Evolutionary conservation across 1,284 basidiomycete genomes (phyloP).

Genomic region (Pseudozyma sp.): DNA sequence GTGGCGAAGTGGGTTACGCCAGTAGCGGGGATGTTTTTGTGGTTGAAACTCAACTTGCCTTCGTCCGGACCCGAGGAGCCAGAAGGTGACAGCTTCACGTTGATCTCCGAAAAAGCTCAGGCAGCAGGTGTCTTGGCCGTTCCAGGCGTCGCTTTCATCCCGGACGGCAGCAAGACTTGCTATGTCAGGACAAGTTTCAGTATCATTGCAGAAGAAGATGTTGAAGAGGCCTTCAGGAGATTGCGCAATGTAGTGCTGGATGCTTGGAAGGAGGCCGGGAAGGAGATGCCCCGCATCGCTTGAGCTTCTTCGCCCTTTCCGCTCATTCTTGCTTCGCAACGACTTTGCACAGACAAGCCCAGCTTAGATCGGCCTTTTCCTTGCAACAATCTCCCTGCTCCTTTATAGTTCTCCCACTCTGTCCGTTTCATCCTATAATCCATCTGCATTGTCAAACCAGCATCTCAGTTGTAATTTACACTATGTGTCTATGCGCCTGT

Average conservation of each 20-base stretch:
- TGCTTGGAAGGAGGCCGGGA: conserved; percentile 60
- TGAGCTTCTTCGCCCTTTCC: too few relatives aligned
- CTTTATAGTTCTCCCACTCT: too few relatives aligned
- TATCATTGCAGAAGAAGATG: conserved; percentile 54
- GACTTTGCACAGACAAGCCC: too few relatives aligned
- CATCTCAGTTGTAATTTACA: too few relatives aligned
- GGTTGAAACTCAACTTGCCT: conserved; percentile 66
- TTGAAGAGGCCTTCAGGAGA: conserved; percentile 58
- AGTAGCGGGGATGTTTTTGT: conserved; percentile 77
- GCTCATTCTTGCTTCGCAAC: too few relatives aligned
- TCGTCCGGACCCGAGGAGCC: conserved; percentile 29
- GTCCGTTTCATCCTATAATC: too few relatives aligned
- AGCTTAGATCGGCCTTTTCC: too few relatives aligned
- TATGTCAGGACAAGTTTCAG: conserved; percentile 66
- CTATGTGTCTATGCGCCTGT: too few relatives aligned
- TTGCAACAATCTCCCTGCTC: too few relatives aligned
- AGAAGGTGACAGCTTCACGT: conserved; percentile 78
- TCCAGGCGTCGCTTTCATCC: conserved; percentile 75
- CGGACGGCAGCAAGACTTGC: conserved; percentile 44
- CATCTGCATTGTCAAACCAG: too few relatives aligned
- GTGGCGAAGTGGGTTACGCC: conserved; percentile 78
- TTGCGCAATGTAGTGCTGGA: conserved; percentile 56
- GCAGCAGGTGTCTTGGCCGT: conserved; percentile 86
- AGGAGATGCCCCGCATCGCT: conserved; percentile 15
- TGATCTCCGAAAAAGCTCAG: conserved; percentile 83